A percentile compares a stretch with the other conserved stretches of the same genome.
These are phyloP conservation scores for Neurospora sp. DNA, from an alignment of 495 filamentous ascomycete species.

Conservation along the genomic window DNA sequence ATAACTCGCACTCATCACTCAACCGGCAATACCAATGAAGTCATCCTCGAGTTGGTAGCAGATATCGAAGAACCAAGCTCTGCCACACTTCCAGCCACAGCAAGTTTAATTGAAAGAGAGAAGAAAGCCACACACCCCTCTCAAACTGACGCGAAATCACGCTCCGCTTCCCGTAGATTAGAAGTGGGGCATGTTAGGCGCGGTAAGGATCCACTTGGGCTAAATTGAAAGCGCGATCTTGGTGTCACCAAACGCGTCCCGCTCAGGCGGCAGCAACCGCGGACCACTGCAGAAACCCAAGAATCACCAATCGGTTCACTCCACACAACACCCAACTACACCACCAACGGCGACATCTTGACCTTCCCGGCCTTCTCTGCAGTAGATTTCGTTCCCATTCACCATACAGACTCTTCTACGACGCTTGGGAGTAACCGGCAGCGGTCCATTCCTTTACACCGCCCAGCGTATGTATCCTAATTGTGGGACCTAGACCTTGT, in stretches of 20 bases:
- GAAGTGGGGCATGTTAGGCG: neutral
- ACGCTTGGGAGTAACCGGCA: neutral
- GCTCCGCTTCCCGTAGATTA: neutral
- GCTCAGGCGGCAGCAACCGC: neutral
- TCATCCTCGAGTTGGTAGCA: neutral
- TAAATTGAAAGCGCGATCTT: slow-evolving; percentile 8
- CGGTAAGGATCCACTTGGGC: neutral
- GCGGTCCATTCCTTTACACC: neutral
- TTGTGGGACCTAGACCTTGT: neutral
- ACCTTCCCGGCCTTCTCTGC: neutral
- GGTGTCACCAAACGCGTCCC: neutral
- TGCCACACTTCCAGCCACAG: neutral
- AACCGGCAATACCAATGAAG: neutral
- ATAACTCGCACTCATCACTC: neutral
- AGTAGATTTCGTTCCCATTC: neutral
- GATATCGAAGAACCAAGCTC: neutral
- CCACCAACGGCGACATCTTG: neutral
- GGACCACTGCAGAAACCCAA: neutral
- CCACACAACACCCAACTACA: neutral
- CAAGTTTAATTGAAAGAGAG: neutral
- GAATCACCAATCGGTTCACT: neutral
- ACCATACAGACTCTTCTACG: neutral
- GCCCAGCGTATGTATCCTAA: neutral
- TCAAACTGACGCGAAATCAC: neutral
- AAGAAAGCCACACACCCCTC: neutral